These are phyloP conservation scores for Rhizopogon parksii DNA, from an alignment of 1,284 basidiomycete genomes.

Conservation along the genomic window DNA sequence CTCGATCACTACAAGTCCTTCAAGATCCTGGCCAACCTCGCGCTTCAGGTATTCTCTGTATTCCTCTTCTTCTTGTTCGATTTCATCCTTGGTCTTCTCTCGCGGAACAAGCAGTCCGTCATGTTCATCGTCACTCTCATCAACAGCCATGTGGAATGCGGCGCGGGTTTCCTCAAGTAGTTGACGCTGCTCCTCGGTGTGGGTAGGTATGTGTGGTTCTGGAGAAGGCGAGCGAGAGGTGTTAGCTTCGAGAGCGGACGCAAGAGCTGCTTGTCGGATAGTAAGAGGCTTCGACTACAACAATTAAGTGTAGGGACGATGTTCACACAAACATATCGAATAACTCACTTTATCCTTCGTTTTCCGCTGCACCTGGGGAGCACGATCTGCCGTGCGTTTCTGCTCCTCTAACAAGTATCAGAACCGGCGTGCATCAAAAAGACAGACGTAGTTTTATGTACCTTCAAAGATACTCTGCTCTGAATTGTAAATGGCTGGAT, in stretches of 20 bases:
- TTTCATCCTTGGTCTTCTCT: slow-evolving; percentile 72
- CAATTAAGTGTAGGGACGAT: slow-evolving; percentile 4
- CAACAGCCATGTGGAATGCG: slow-evolving; percentile 62
- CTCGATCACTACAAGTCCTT: slow-evolving; percentile 37
- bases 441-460: slow-evolving; percentile 24
- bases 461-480: slow-evolving; percentile 72
- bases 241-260: slow-evolving; percentile 46
- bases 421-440: not conserved
- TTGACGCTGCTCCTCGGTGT: slow-evolving; percentile 71
- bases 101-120: slow-evolving; percentile 67
- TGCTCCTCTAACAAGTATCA: slow-evolving; percentile 53
- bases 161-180: slow-evolving; percentile 80
- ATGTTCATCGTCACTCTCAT: slow-evolving; percentile 42
- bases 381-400: slow-evolving; percentile 34
- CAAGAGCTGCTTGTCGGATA: slow-evolving; percentile 51
- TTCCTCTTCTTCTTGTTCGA: slow-evolving; percentile 69
- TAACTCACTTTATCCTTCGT: slow-evolving; percentile 48
- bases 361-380: slow-evolving; percentile 18
- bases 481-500: slow-evolving; percentile 78
- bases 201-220: slow-evolving; percentile 43
- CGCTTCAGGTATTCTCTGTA: slow-evolving; percentile 77
- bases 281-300: slow-evolving; percentile 53
- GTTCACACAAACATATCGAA: not conserved
- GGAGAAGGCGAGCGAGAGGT: slow-evolving; percentile 48
- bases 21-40: slow-evolving; percentile 76